Percentiles rank a stretch among this genome's conserved stretches.
Conservation (phyloP, 495 filamentous ascomycete genomes). For the Barbatosphaeria neglecta region DNA sequence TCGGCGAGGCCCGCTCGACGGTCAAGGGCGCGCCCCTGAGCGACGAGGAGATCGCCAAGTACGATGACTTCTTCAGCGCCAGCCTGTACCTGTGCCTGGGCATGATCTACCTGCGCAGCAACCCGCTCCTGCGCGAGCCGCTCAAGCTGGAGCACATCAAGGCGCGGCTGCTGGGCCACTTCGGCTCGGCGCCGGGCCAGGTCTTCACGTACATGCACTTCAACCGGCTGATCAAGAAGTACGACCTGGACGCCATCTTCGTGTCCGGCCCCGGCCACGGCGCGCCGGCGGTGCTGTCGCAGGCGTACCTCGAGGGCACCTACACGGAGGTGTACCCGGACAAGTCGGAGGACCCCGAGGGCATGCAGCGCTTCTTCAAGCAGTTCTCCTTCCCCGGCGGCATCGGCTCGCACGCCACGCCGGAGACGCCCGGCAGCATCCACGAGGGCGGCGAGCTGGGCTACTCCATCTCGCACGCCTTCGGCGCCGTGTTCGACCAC, state of each 20-base stretch:
- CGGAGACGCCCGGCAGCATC: constrained; percentile 60
- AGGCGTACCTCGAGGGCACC: constrained; percentile 63
- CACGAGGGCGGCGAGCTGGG: constrained; percentile 71
- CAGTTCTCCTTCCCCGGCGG: constrained; percentile 69
- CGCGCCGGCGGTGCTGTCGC: constrained; percentile 55
- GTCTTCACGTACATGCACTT: constrained; percentile 68
- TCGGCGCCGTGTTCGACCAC: constrained; percentile 59
- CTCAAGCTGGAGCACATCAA: constrained; percentile 54
- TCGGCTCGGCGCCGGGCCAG: constrained; percentile 62
- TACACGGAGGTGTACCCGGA: constrained; percentile 63
- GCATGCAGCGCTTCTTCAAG: constrained; percentile 62
- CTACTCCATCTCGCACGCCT: constrained; percentile 63
- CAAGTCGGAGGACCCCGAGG: constrained; percentile 49
- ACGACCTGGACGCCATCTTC: constrained; percentile 56
- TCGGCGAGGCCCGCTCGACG: constrained; percentile 54
- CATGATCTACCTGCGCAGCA: constrained; percentile 63
- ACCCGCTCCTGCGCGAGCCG: constrained; percentile 53
- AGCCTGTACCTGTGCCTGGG: constrained; percentile 61
- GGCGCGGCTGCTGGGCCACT: constrained; percentile 57
- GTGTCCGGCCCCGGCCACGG: constrained; percentile 64
- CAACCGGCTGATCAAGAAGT: constrained; percentile 67
- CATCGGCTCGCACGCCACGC: constrained; percentile 60
- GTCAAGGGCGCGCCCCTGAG: constrained; percentile 44
- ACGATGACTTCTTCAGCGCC: constrained; percentile 56
- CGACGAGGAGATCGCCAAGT: constrained; percentile 51